These are phyloP conservation scores for Colletotrichum sp. DNA, from an alignment of 2,329 filamentous ascomycete genomes.

Conservation along the genomic window DNA sequence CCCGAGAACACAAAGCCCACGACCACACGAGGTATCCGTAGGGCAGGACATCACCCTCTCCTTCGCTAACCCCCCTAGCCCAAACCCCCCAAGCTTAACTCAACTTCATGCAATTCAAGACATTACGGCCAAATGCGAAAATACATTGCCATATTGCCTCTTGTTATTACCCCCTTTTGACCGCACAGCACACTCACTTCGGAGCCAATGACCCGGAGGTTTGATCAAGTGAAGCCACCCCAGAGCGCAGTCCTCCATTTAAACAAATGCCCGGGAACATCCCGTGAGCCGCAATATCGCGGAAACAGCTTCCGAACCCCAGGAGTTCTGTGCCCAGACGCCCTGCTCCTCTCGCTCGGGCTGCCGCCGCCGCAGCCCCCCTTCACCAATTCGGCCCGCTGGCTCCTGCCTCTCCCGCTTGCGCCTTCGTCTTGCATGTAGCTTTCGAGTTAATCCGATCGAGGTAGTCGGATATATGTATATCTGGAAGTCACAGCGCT, in stretches of 20 bases:
- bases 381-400: slow-evolving; percentile 3
- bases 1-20: neutral
- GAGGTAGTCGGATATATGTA: neutral
- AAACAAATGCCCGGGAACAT: neutral
- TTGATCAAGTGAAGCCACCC: neutral
- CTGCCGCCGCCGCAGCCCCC: neutral
- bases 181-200: neutral
- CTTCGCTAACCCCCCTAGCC: neutral
- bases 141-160: neutral
- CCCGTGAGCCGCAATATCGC: slow-evolving; percentile 4
- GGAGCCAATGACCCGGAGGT: neutral
- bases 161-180: neutral
- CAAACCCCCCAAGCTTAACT: slow-evolving; percentile 10
- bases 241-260: neutral
- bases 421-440: neutral
- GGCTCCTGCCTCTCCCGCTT: slow-evolving; percentile 1
- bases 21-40: neutral
- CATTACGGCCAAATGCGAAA: neutral
- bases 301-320: slow-evolving; percentile 8
- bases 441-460: neutral
- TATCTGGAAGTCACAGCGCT: neutral
- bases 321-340: slow-evolving; percentile 26
- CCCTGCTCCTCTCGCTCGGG: slow-evolving; percentile 37
- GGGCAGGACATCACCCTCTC: neutral
- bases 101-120: slow-evolving; percentile 14